Evolutionary conservation across 495 filamentous ascomycete genomes (phyloP), one percentile per base, ranked within the genome.

Genomic region (Lindgomyces ingoldianus): DNA sequence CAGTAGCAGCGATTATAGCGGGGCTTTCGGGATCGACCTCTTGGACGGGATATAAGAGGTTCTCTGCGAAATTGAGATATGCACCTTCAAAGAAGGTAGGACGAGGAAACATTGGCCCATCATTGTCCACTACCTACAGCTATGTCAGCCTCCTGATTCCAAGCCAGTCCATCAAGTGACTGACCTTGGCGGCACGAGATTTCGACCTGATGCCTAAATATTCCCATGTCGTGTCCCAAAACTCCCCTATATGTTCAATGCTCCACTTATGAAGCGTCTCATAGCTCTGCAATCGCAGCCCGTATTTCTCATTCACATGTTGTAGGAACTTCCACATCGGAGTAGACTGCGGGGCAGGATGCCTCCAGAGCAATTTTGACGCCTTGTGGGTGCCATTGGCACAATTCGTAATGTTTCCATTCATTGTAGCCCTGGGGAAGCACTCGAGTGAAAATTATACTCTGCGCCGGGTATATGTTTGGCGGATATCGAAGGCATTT

Each of bases 161-260:
- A 26, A 55, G 19, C 18, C 9, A 21, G 18, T 29, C 36, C 51
- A 74, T 67, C 41, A 24, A 11, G 46, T 27, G 6, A 18, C 19
- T 30, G 24, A 62, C 64, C 57, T 52, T 56, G 11, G 27, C 41
- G 11, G 36, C 55, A 44, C 29, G 30, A 16, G 9, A 21, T 16
- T 62, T 88, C 16, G 89, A 83, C 56, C 80, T 84, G 66, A 97
- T 83, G 36, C 86, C 84, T 4, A 86, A 88, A 73, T 87, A 94
- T 45, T 88, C 77, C 91, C 91, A 97, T 8, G 93, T 83, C 65
- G 94, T 86, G 19, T 80, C 85, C 94, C 94, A 98, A 70, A 96
- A 94, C 6, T 81, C 74, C 11, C 84, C 81, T 22, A 90, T 80
- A 68, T 95, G 83, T 18, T 87, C 81, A 53, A 92, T 83, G 57